A percentile compares a stretch with the other conserved stretches of the same genome.
Conservation (phyloP, 805 yeast genomes). For the Metschnikowia henanensis region DNA sequence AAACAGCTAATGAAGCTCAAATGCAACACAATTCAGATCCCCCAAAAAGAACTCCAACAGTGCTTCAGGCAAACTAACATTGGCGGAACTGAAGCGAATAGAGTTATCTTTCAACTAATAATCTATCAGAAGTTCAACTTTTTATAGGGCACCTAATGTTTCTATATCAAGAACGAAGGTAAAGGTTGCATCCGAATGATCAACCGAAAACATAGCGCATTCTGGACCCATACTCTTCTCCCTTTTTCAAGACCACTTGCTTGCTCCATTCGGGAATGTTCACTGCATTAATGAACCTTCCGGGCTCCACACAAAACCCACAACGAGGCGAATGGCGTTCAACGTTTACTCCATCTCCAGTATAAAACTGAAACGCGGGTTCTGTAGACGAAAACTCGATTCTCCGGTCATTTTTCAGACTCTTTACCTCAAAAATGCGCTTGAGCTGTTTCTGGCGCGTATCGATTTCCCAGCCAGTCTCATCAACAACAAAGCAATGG, state of each 20-base stretch:
- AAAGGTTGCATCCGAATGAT: too few species aligned
- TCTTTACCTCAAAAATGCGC: conserved; percentile 42
- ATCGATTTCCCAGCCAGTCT: conserved; percentile 38
- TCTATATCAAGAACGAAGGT: neutral
- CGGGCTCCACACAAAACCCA: conserved; percentile 66
- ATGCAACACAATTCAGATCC: too few species aligned
- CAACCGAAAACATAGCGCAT: conserved; percentile 27
- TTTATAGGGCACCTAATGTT: neutral
- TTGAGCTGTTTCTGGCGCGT: conserved; percentile 42
- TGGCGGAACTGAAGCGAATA: too few species aligned
- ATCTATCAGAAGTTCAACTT: too few species aligned
- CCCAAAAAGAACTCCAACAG: too few species aligned
- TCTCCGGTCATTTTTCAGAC: conserved; percentile 43
- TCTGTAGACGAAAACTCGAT: conserved; percentile 55
- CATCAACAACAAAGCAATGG: conserved; percentile 50
- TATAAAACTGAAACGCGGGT: conserved; percentile 65
- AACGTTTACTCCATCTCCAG: conserved; percentile 52
- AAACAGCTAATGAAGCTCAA: too few species aligned
- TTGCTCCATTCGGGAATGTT: conserved; percentile 46
- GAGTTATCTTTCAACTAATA: too few species aligned
- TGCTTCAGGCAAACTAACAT: too few species aligned
- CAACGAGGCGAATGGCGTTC: conserved; percentile 35
- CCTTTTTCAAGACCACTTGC: conserved; percentile 48
- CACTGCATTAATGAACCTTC: conserved; percentile 57
- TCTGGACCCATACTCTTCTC: conserved; percentile 53